Evolutionary conservation across 345 rosid species (phyloP).

Genomic region (Camelina neglecta): DNA sequence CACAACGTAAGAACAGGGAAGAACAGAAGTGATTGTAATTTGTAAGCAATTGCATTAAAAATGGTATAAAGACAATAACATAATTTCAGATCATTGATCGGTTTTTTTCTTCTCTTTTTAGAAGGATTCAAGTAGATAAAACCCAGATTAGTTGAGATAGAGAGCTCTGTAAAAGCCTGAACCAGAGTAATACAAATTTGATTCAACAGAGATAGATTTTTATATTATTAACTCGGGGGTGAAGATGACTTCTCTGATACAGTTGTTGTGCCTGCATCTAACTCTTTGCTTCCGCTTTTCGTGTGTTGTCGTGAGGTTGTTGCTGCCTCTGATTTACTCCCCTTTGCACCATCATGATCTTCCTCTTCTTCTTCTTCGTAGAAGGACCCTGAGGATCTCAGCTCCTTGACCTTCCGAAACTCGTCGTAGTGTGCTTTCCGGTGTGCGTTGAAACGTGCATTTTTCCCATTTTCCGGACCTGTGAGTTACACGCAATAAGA

Average conservation of each 20-base stretch:
- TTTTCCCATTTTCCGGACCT: constrained; percentile 55
- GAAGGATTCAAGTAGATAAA: neutral
- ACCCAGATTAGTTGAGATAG: neutral
- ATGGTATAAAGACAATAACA: constrained; percentile 5
- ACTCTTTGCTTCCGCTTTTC: constrained; percentile 55
- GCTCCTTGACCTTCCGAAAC: constrained; percentile 81
- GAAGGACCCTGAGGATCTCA: constrained; percentile 66
- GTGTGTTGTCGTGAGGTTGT: constrained; percentile 51
- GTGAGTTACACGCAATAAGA: constrained; percentile 8
- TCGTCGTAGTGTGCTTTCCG: constrained; percentile 90
- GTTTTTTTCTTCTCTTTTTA: neutral
- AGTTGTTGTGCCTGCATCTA: constrained; percentile 38
- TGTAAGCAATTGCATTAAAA: constrained; percentile 16
- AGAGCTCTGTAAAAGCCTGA: constrained; percentile 22
- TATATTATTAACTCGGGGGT: constrained; percentile 26
- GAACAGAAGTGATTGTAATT: neutral
- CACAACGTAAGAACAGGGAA: constrained; percentile 3
- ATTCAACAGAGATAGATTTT: constrained; percentile 16
- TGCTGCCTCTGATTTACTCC: constrained; percentile 46
- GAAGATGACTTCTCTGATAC: constrained; percentile 40
- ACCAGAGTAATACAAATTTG: constrained; percentile 21
- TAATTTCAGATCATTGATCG: constrained; percentile 4
- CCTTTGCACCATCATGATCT: constrained; percentile 45
- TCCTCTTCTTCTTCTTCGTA: constrained; percentile 69
- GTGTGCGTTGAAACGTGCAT: constrained; percentile 70